Evolutionary conservation across 1,139 yeast species (phyloP).

Genomic region (Pichia sp.): DNA sequence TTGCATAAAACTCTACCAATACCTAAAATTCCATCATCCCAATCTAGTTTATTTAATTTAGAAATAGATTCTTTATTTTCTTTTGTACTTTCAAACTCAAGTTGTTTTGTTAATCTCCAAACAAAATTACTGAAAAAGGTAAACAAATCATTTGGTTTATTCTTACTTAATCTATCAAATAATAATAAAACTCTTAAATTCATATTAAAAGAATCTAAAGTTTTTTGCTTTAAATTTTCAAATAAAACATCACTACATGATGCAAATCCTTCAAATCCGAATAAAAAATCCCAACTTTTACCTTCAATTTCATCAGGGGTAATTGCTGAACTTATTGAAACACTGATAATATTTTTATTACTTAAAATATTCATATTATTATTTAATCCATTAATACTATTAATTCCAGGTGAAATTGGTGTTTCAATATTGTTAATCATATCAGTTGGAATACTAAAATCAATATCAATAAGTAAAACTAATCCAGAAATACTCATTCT

Average conservation of each 20-base stretch:
- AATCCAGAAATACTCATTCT: conserved; percentile 23
- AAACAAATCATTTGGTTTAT: conserved; percentile 28
- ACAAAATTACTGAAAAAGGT: conserved; percentile 27
- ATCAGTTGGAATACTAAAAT: conserved; percentile 18
- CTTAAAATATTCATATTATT: background rate
- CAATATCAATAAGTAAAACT: conserved; percentile 30
- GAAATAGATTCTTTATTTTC: background rate
- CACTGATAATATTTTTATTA: conserved; percentile 5
- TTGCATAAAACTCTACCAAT: conserved; percentile 25
- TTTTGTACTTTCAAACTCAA: conserved; percentile 12
- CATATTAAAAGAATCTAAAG: conserved; percentile 29
- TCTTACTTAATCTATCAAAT: conserved; percentile 28
- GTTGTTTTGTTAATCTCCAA: conserved; percentile 19
- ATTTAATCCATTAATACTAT: background rate
- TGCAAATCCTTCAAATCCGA: conserved; percentile 19
- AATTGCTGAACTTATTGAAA: conserved; percentile 28
- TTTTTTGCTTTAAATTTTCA: conserved; percentile 24
- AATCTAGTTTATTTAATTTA: conserved; percentile 9
- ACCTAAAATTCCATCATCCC: conserved; percentile 22
- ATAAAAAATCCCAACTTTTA: conserved; percentile 22
- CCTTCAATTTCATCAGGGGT: conserved; percentile 22
- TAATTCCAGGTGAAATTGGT: conserved; percentile 9
- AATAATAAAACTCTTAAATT: conserved; percentile 28
- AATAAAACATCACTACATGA: conserved; percentile 23
- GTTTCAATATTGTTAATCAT: conserved; percentile 4